phyloP scores from a whole-genome alignment of 805 yeast species.

The Debaryomyces hansenii region DNA sequence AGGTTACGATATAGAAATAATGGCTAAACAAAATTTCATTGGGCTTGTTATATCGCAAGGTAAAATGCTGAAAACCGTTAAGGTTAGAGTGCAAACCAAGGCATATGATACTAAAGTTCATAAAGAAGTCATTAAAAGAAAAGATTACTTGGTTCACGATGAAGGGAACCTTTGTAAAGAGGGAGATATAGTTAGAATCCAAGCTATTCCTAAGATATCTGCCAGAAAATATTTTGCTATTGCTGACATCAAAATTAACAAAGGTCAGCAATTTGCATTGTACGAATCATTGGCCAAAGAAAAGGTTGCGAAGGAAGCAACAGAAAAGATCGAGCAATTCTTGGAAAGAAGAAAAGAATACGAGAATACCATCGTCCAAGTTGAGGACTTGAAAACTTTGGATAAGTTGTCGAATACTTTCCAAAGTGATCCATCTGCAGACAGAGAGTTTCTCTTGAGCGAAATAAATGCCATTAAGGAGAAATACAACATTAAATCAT shows the following conservation, averaged over 20 bases:
- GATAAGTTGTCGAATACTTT: slow-evolving; percentile 28
- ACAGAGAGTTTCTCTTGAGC: slow-evolving; percentile 20
- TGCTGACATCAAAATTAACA: slow-evolving; percentile 84
- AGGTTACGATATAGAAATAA: slow-evolving; percentile 19
- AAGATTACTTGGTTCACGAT: slow-evolving; percentile 89
- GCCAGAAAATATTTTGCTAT: slow-evolving; percentile 83
- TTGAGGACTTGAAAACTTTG: slow-evolving; percentile 38
- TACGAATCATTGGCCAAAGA: slow-evolving; percentile 73
- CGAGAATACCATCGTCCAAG: slow-evolving; percentile 26
- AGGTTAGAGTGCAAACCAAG: slow-evolving; percentile 82
- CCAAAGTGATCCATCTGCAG: slow-evolving; percentile 23
- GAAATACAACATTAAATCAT: slow-evolving; percentile 36
- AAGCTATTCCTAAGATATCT: slow-evolving; percentile 82
- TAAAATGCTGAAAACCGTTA: slow-evolving; percentile 92
- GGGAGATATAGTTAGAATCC: slow-evolving; percentile 94
- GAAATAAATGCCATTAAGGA: slow-evolving; percentile 37
- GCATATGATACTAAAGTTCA: slow-evolving; percentile 70
- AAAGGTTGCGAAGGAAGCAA: slow-evolving; percentile 68
- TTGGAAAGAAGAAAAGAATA: slow-evolving; percentile 40
- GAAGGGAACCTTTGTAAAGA: slow-evolving; percentile 89
- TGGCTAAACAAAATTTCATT: slow-evolving; percentile 88
- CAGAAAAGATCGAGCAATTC: slow-evolving; percentile 53
- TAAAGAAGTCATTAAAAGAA: slow-evolving; percentile 74
- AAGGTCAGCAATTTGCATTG: slow-evolving; percentile 87
- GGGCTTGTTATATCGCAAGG: slow-evolving; percentile 97